phyloP scores from a whole-genome alignment of 2,329 filamentous ascomycete genomes.

The Drechmeria coniospora region DNA sequence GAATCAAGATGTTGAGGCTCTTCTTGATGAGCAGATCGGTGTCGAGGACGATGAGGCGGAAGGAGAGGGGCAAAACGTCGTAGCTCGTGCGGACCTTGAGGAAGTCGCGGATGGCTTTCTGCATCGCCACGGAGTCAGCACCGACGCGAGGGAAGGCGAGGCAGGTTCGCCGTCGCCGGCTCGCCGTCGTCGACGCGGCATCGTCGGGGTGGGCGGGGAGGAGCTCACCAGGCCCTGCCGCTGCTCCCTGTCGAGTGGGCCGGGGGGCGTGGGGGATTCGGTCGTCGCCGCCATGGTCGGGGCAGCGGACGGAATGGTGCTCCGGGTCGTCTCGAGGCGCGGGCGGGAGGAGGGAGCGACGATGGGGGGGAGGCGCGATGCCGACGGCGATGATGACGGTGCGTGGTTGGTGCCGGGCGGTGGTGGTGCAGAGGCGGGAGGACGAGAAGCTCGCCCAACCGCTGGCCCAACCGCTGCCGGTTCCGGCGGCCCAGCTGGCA shows the following conservation, averaged over 20 bases:
- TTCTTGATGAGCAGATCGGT: constrained; percentile 92
- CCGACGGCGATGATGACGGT: constrained; percentile 3
- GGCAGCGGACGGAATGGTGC: constrained; percentile 17
- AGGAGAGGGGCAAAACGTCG: constrained; percentile 91
- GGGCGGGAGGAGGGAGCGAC: constrained; percentile 47
- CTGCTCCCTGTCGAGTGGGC: constrained; percentile 59
- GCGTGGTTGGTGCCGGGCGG: constrained; percentile 4
- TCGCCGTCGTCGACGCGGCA: background rate
- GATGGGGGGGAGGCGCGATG: constrained; percentile 32
- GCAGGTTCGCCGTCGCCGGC: background rate
- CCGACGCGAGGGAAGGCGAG: constrained; percentile 1
- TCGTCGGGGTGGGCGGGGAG: constrained; percentile 4
- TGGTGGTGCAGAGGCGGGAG: too few species aligned
- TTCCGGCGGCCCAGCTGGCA: too few species aligned
- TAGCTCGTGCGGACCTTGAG: constrained; percentile 93
- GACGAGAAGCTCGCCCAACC: too few species aligned
- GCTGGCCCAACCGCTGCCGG: too few species aligned
- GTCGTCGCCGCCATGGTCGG: constrained; percentile 7
- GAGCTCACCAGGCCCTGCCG: constrained; percentile 54
- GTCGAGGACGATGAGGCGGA: constrained; percentile 89
- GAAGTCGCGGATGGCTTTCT: constrained; percentile 90
- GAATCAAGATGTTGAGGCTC: constrained; percentile 84
- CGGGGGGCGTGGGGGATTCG: constrained; percentile 30
- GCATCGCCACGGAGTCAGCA: constrained; percentile 10
- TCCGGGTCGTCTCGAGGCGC: constrained; percentile 21